Evolutionary conservation across 202 grass and related monocot genomes (phyloP), one percentile per base, ranked within the genome.

Genomic region (Setaria viridis): DNA sequence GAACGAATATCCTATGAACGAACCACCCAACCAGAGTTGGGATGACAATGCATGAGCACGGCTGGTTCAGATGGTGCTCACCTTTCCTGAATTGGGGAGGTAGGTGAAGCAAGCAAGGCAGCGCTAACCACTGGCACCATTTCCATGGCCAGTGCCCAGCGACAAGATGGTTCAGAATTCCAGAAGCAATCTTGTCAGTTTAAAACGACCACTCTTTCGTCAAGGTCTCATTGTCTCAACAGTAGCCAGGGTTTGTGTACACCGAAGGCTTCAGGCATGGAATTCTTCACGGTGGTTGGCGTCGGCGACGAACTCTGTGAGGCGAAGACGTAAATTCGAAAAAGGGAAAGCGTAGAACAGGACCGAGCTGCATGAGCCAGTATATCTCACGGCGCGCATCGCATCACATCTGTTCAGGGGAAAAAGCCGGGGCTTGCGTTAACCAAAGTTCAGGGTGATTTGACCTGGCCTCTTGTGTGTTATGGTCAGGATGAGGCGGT

Each of bases 1-100:
- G 34, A 25, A 62, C 54, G 53, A 70, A 85, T 77, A 85, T 85
- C 34, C 87, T 62, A n/a, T 19, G 43, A 21, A 11, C 7, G 1
- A 80, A 50, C 53, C 59, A 53, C 60, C 11, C n/a, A 35, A 7
- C 14, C 43, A 64, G 7, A 30, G 50, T n/a, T 33, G 4, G 9
- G 32, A 9, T 43, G 13, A 1, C 55, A 10, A 47, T 34, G 32
- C 9, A 39, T 41, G 70, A 41, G 48, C 30, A 35, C 6, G 29
- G 4, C 46, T 0, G 17, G 53, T 79, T 74, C 57, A 66, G 57
- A 50, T 29, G 13, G 55, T 7, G 46, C 12, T 43, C 45, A 57
- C 54, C 12, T 16, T 16, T 74, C 80, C 64, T 15, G 33, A 46
- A 57, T 62, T 62, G 21, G 54, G 49, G 32, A 55, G 88, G 30